Percentiles rank a stretch among this genome's conserved stretches.
phyloP scores from a whole-genome alignment of 176 grass and related monocot species.

The Pharus latifolius region DNA sequence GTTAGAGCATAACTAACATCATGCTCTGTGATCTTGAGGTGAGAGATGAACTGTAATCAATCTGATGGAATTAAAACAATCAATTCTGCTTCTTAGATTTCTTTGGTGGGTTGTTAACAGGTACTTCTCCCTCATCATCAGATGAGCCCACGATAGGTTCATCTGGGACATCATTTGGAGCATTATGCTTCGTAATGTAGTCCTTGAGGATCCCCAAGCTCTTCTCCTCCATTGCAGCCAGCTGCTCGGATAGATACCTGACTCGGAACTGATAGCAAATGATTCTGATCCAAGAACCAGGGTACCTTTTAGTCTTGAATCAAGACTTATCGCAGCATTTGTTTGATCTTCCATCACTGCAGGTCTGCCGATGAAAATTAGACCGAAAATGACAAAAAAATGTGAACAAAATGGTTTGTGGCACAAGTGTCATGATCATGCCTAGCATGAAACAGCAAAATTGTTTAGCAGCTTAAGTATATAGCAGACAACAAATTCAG shows the following conservation, averaged over 20 bases:
- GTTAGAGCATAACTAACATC: neutral
- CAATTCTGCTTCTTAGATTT: slow-evolving; percentile 71
- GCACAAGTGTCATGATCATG: no score
- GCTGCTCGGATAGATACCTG: slow-evolving; percentile 53
- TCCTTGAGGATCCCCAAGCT: slow-evolving; percentile 80
- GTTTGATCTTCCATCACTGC: slow-evolving; percentile 28
- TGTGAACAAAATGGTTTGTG: neutral
- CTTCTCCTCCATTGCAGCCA: slow-evolving; percentile 65
- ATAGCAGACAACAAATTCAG: neutral
- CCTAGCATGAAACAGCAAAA: neutral
- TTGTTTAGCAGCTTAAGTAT: neutral
- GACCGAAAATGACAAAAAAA: neutral
- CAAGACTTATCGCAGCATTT: neutral
- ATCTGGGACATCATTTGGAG: slow-evolving; percentile 68
- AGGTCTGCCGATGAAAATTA: neutral
- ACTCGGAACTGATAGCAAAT: slow-evolving; percentile 39
- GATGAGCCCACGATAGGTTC: slow-evolving; percentile 44
- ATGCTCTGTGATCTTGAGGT: neutral
- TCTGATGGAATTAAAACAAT: neutral
- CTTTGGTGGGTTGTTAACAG: slow-evolving; percentile 49
- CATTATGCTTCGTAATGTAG: slow-evolving; percentile 65
- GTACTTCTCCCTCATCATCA: slow-evolving; percentile 18
- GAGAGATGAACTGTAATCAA: neutral
- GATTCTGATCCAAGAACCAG: slow-evolving; percentile 44
- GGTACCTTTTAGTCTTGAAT: slow-evolving; percentile 45